These are phyloP conservation scores for Epichloe gansuensis DNA, from an alignment of 2,329 filamentous ascomycete species.

Conservation along the genomic window DNA sequence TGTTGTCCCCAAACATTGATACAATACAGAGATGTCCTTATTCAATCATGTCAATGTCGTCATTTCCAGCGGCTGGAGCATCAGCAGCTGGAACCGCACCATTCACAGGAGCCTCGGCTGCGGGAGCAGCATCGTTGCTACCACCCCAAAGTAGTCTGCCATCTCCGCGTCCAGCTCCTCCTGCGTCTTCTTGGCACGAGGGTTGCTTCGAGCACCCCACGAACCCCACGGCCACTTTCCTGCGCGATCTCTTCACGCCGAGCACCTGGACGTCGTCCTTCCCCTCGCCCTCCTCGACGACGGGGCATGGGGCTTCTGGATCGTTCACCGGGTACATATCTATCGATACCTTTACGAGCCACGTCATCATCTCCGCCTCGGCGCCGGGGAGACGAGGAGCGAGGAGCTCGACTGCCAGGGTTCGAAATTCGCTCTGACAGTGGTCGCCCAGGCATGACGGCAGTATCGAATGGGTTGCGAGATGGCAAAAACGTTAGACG, in stretches of 20 bases:
- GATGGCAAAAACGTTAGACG: slow-evolving; percentile 52
- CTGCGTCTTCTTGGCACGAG: slow-evolving; percentile 69
- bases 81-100: slow-evolving; percentile 21
- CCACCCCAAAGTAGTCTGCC: slow-evolving; percentile 73
- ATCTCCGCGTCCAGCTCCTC: slow-evolving; percentile 94
- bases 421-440: slow-evolving; percentile 49
- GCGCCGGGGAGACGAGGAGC: slow-evolving; percentile 45
- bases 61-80: slow-evolving; percentile 20
- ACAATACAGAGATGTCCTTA: slow-evolving; percentile 17
- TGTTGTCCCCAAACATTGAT: background rate
- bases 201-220: slow-evolving; percentile 28
- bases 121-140: slow-evolving; percentile 21
- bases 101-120: slow-evolving; percentile 16
- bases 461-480: slow-evolving; percentile 46
- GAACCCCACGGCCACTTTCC: slow-evolving; percentile 25
- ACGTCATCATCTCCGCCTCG: slow-evolving; percentile 42
- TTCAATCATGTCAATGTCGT: slow-evolving; percentile 63
- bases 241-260: slow-evolving; percentile 29
- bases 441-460: slow-evolving; percentile 42
- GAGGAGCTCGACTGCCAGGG: slow-evolving; percentile 44
- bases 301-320: slow-evolving; percentile 49
- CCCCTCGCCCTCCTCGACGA: slow-evolving; percentile 37
- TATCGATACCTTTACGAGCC: slow-evolving; percentile 58
- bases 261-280: slow-evolving; percentile 38
- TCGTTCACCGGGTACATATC: slow-evolving; percentile 57